Evolutionary conservation across 768 basidiomycete genomes (phyloP), one percentile per base, ranked within the genome.

Genomic region (Pleurotus citrinopileatus): DNA sequence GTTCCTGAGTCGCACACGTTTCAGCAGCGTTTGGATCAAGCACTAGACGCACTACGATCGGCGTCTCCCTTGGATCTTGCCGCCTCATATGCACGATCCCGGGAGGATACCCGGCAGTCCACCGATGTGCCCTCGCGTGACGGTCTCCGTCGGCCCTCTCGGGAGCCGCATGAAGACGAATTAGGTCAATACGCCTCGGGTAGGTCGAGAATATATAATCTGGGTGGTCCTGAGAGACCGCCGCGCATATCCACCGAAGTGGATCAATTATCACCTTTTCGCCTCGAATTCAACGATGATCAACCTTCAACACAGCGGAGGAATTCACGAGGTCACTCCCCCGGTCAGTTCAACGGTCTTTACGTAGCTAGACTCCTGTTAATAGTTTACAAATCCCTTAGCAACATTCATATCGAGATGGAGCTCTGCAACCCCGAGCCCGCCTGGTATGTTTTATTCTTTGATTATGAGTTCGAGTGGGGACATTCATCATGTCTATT

Each of bases 21-120:
- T 57, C 67, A 70, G 32, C 62, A 70, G 46, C 66, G 67, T 26
- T 61, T 74, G 17, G 63, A 68, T 53, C 65, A 67, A 10, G 73
- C 71, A 1, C 62, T 74, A 28, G 69, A 69, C 42, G 61, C 67
- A 10, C 55, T 74, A 55, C 56, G 66, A 48, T 65, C 67, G 37
- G 44, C 61, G 42, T 67, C 67, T 38, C 67, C 70, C 13, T 61
- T 71, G 20, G 48, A 34, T 23, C n/a, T 34, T 6, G 48, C 22
- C 13, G 48, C 17, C 25, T 15, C 38, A 40, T 44, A 44, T 17
- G 1, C 25, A 26, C 43, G 23, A 12, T 7, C 19, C 10, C 2
- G 13, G 10, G 38, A 19, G 38, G 38, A 40, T 7, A 12, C 8
- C 19, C 38, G 17, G 2, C 12, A 19, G 17, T 40, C 38, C 7